Conservation (phyloP, 2,329 filamentous ascomycete genomes). For the Claviceps monticola region DNA sequence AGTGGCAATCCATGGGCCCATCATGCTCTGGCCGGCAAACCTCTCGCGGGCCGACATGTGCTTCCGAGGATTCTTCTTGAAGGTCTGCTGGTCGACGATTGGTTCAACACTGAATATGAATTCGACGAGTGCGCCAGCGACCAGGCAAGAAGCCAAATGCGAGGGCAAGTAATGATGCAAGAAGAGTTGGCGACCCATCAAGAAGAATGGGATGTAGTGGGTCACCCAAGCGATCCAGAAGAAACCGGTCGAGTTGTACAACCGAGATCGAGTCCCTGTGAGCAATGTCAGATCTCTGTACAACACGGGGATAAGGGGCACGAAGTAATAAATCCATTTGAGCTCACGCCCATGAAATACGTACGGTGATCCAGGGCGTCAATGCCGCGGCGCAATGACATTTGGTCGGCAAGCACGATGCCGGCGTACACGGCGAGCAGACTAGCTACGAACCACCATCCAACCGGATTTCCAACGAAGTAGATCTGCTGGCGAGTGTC, state of each 20-base stretch:
- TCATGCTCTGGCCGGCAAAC: constrained; percentile 62
- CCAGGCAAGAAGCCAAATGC: constrained; percentile 78
- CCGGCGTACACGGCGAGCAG: constrained; percentile 86
- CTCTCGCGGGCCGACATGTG: constrained; percentile 71
- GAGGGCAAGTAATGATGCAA: constrained; percentile 94
- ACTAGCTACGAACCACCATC: constrained; percentile 93
- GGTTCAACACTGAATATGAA: constrained; percentile 93
- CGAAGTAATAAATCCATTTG: no score
- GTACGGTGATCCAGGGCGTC: constrained; percentile 88
- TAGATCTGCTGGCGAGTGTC: constrained; percentile 95
- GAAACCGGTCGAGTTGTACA: constrained; percentile 98
- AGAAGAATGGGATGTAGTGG: constrained; percentile 93
- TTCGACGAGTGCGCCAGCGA: constrained; percentile 82
- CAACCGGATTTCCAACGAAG: constrained; percentile 91
- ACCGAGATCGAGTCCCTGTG: constrained; percentile 70
- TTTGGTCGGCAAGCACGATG: constrained; percentile 82
- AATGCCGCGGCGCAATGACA: constrained; percentile 82
- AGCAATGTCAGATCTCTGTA: constrained; percentile 16
- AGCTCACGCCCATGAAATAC: constrained; percentile 24
- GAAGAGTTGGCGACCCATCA: constrained; percentile 97
- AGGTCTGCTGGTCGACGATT: constrained; percentile 29
- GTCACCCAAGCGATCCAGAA: constrained; percentile 97
- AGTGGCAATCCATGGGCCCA: constrained; percentile 67
- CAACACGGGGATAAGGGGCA: background rate
- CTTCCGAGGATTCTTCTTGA: constrained; percentile 29